phyloP scores from a whole-genome alignment of 768 basidiomycete species.

The Collybiopsis luxurians region DNA sequence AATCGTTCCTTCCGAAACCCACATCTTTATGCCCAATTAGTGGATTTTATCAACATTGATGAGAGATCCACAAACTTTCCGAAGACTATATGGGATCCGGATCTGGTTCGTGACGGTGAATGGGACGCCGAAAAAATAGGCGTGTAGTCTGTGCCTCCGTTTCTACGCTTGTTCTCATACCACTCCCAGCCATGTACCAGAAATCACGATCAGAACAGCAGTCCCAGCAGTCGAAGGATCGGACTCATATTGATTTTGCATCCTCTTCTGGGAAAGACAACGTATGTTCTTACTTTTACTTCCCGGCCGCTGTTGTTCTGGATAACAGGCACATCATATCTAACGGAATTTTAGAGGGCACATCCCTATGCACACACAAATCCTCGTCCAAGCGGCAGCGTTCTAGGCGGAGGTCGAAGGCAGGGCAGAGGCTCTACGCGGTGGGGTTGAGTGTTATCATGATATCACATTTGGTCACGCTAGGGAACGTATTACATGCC shows the following conservation, averaged over 20 bases:
- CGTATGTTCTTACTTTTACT: background rate
- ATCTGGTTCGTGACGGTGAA: conserved; percentile 36
- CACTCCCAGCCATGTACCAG: conserved; percentile 52
- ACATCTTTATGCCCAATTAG: conserved; percentile 91
- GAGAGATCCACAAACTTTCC: conserved; percentile 88
- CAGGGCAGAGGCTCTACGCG: background rate
- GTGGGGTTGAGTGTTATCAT: background rate
- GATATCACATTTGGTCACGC: too few species aligned
- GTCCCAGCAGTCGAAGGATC: conserved; percentile 21
- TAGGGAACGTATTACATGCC: too few species aligned
- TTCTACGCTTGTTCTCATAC: background rate
- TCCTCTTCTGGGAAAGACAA: conserved; percentile 9
- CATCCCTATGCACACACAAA: background rate
- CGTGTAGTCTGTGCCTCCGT: conserved; percentile 39
- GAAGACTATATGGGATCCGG: conserved; percentile 68
- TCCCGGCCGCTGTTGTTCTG: too few species aligned
- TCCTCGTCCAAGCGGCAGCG: background rate
- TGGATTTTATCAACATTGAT: conserved; percentile 84
- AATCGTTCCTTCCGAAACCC: conserved; percentile 95
- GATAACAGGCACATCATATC: background rate
- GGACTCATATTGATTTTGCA: conserved; percentile 64
- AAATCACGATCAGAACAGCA: conserved; percentile 64
- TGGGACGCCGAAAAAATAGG: conserved; percentile 83
- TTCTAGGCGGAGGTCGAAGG: background rate
- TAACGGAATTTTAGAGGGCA: background rate